Base-by-base conservation (phyloP, 495 filamentous ascomycete species). In the Penicillium lividum region DNA sequence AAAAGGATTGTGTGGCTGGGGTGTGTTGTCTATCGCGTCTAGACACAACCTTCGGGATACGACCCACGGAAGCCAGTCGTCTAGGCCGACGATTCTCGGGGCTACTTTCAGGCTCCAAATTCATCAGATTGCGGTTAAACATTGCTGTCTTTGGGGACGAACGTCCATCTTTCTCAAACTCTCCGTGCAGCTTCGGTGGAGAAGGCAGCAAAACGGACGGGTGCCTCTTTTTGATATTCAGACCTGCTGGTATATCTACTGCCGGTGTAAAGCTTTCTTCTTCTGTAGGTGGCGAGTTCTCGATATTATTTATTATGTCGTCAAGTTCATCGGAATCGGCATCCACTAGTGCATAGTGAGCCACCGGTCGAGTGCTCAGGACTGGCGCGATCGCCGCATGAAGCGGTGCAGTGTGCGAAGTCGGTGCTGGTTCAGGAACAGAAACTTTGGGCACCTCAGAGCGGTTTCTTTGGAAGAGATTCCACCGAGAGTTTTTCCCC, bases 1-100 rank as follows among this genome's bases (percentile, higher is more conserved):
- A 97, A 68, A 95, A 96, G 15, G 92, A 96, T 68, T 88, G 87
- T 13, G 88, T 80, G 3, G 90, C 85, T 5, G 86, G 86, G 53
- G 80, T 82, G 60, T 89, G 85, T 36, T 86, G 83, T 46, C 87
- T 83, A 55, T 87, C 88, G 36, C 83, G 77, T 43, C 78, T 80
- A 42, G 87, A 93, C 36, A 93, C 84, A 10, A 97, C 91, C 62
- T 86, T 86, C 22, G 93, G 93, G 58, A 98, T 98, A 9, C 93
- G 88, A 11, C 93, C 93, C 54, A 98, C 86, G 64, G 92, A 93
- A 38, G 87, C 84, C 29, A 97, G 75, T 46, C 85, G 75, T 59
- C 71, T 76, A 45, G 67, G 70, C 0, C 65, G 75, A 30, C 66
- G 54, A 53, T 56, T 64, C 22, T 73, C 61, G 3, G 69, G 63